Percentiles rank a stretch among this genome's conserved stretches.
Evolutionary conservation across 2,329 filamentous ascomycete genomes (phyloP).

Genomic region (Calcarisporium arbuscula): DNA sequence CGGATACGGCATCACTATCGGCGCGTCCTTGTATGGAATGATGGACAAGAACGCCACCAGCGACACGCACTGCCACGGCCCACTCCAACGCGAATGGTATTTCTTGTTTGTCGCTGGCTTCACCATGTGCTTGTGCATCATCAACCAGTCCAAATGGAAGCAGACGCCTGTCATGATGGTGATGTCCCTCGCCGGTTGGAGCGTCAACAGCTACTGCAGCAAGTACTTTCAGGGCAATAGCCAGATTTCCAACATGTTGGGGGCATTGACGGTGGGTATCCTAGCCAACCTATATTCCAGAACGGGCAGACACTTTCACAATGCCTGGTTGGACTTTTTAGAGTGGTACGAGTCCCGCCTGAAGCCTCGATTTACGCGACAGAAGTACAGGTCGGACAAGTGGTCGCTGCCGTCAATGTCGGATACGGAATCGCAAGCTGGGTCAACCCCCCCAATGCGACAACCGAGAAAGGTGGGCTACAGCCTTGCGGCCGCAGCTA

Average conservation of each 20-base stretch:
- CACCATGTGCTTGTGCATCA: constrained; percentile 66
- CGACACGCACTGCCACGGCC: constrained; percentile 33
- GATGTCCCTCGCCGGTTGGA: constrained; percentile 68
- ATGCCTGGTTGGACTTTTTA: constrained; percentile 41
- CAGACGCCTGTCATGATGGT: constrained; percentile 70
- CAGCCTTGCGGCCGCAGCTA: constrained; percentile 74
- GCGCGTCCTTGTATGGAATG: constrained; percentile 59
- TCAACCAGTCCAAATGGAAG: constrained; percentile 77
- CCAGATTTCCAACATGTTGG: constrained; percentile 71
- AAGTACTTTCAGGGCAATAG: constrained; percentile 61
- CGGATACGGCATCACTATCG: constrained; percentile 67
- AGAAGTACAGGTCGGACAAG: constrained; percentile 18
- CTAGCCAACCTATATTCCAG: constrained; percentile 75
- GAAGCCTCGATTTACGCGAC: constrained; percentile 24
- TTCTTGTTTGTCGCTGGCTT: constrained; percentile 73
- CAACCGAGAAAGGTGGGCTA: constrained; percentile 52
- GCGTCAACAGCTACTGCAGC: constrained; percentile 68
- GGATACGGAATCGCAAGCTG: constrained; percentile 26
- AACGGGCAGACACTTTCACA: constrained; percentile 52
- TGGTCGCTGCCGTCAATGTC: constrained; percentile 24
- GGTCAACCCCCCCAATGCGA: constrained; percentile 14
- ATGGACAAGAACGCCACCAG: constrained; percentile 50
- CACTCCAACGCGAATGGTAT: constrained; percentile 40
- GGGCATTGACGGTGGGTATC: constrained; percentile 69
- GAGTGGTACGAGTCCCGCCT: constrained; percentile 46